Evolutionary conservation across 2,329 filamentous ascomycete species (phyloP), one percentile per base, ranked within the genome.

Genomic region (Paecilomyces fulvus): DNA sequence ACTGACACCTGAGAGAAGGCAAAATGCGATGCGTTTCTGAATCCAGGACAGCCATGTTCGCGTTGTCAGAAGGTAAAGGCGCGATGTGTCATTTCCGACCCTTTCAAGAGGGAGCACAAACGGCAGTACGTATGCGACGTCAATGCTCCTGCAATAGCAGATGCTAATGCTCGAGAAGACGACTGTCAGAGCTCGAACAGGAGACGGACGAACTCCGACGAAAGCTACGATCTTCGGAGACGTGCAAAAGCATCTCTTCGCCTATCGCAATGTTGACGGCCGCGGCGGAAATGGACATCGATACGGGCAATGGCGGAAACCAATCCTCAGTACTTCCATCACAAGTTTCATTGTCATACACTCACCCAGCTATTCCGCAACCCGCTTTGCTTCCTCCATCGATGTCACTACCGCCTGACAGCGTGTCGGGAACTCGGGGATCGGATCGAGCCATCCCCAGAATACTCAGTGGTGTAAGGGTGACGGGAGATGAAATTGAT

Each of bases 41-140:
- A 70, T 55, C 67, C 66, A 6, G 64, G 64, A 46, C 59, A 67
- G 25, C 70, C 72, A 12, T 76, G 74, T 57, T 63, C 68, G 30
- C 66, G 74, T 54, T 76, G 74, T 56, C 63, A 62, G 21, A 75
- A 70, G 56, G 65, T 74, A 56, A 64, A 67, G 43, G 60, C 65
- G 9, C 53, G 62, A 20, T 76, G 74, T 56, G 63, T 71, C 28
- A 67, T 76, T n/a, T 75, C 73, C 1, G 73, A 74, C 23, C 70
- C 70, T 3, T 76, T 76, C 64, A 74, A 70, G 49, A 63, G 74
- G 53, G 73, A 76, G 56, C 70, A 75, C 55, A 76, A 76, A 57
- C 70, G 74, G 51, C 68, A 70, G 70, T 73, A 61, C 23, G 70
- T 60, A 28, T 53, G 23, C 7, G 9, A 23, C 12, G 28, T 12